Evolutionary conservation across 768 basidiomycete genomes (phyloP).

Genomic region (Lactarius quietus): DNA sequence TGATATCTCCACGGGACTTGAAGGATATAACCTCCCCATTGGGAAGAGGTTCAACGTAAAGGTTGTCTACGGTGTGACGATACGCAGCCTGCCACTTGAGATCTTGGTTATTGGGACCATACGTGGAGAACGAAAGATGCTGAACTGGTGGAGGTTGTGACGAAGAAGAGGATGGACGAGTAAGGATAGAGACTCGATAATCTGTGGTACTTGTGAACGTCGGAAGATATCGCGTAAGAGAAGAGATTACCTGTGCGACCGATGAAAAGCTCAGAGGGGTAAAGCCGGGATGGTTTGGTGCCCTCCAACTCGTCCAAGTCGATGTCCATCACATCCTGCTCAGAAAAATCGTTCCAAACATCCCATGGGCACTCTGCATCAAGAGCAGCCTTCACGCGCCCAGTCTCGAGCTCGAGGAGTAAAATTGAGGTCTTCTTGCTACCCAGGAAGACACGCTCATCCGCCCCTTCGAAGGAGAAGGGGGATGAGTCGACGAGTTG

Average conservation of each 20-base stretch:
- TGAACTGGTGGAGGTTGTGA: constrained; percentile 52
- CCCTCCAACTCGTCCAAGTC: constrained; percentile 62
- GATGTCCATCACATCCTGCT: constrained; percentile 40
- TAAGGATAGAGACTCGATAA: constrained; percentile 84
- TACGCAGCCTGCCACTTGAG: constrained; percentile 68
- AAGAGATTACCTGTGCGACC: constrained; percentile 58
- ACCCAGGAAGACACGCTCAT: constrained; percentile 78
- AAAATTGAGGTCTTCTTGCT: constrained; percentile 84
- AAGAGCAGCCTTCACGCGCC: constrained; percentile 69
- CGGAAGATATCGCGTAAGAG: constrained; percentile 20
- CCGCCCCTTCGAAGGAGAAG: constrained; percentile 71
- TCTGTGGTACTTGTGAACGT: constrained; percentile 44
- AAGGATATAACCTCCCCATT: constrained; percentile 79
- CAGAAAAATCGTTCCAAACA: constrained; percentile 52
- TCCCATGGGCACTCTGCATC: constrained; percentile 79
- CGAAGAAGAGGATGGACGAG: constrained; percentile 42
- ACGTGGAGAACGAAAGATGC: constrained; percentile 85
- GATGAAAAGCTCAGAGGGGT: constrained; percentile 51
- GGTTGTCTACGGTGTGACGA: constrained; percentile 69
- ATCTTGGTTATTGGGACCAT: constrained; percentile 91
- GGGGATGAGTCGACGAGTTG: constrained; percentile 89
- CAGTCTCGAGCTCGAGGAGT: constrained; percentile 73
- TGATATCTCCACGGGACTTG: constrained; percentile 39
- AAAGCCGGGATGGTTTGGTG: constrained; percentile 36
- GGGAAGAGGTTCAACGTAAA: constrained; percentile 77